A percentile compares a stretch with the other conserved stretches of the same genome.
Conservation (phyloP, 1,139 yeast species). For the Hemisphaericaspora xylanilytica region DNA sequence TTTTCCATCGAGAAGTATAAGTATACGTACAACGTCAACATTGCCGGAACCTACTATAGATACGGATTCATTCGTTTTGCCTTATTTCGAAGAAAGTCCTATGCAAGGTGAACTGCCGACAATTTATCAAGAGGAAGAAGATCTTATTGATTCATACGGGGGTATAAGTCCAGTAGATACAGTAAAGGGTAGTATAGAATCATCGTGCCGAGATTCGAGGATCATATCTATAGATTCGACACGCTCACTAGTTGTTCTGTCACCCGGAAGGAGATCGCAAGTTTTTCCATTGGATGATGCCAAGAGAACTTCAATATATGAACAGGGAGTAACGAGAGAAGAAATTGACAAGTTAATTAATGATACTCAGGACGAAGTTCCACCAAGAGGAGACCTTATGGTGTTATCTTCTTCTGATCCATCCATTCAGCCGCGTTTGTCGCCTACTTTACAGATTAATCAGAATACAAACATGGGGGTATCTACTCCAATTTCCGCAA, state of each 20-base stretch:
- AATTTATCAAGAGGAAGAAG: background rate
- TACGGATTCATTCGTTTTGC: conserved; percentile 14
- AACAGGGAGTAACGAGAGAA: conserved; percentile 4
- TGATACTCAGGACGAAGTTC: conserved; percentile 32
- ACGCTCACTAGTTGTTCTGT: conserved; percentile 6
- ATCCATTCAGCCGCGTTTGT: background rate
- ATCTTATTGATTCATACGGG: background rate
- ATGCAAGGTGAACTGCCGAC: background rate
- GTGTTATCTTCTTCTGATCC: conserved; percentile 17
- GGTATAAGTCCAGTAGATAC: background rate
- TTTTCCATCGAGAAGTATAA: background rate
- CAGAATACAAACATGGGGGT: background rate
- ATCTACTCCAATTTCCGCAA: background rate
- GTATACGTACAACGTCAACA: conserved; percentile 7
- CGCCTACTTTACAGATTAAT: background rate
- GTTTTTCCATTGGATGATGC: conserved; percentile 6
- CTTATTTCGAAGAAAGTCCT: conserved; percentile 8
- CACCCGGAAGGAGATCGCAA: conserved; percentile 1
- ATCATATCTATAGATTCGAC: conserved; percentile 8
- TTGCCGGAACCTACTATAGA: conserved; percentile 15
- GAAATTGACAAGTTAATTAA: conserved; percentile 23
- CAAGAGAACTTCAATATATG: conserved; percentile 9
- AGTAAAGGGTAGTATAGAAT: background rate
- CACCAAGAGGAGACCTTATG: conserved; percentile 37
- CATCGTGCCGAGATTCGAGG: background rate